phyloP scores from a whole-genome alignment of 192 early-diverging fungal species.

The Glomus cerebriforme region DNA sequence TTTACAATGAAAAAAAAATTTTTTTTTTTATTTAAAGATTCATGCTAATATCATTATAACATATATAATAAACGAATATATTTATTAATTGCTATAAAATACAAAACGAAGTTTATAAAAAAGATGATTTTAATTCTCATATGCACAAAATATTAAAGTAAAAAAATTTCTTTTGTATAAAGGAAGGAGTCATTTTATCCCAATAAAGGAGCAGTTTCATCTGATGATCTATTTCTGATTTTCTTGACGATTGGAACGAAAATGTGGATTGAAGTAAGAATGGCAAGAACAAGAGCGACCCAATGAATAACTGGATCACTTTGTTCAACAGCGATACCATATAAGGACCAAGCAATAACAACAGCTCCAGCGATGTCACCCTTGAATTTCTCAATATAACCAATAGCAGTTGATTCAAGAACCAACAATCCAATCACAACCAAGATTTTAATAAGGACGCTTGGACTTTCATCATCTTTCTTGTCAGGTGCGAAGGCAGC shows the following conservation, averaged over 20 bases:
- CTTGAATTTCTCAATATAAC: slow-evolving; percentile 58
- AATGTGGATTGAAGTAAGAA: slow-evolving; percentile 48
- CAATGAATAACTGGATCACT: slow-evolving; percentile 48
- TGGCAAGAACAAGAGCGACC: slow-evolving; percentile 48
- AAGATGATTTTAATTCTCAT: no score
- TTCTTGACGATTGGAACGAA: slow-evolving; percentile 43
- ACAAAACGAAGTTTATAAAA: no score
- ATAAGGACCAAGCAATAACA: slow-evolving; percentile 60
- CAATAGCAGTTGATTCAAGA: slow-evolving; percentile 57
- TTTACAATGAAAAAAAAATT: no score
- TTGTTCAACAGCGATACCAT: slow-evolving; percentile 53
- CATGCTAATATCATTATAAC: no score
- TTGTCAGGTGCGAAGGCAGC: slow-evolving; percentile 54
- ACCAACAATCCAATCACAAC: slow-evolving; percentile 54
- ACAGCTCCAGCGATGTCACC: slow-evolving; percentile 67
- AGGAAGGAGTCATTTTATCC: slow-evolving; percentile 39
- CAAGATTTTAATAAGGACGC: slow-evolving; percentile 46
- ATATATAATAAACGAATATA: no score
- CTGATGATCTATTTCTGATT: slow-evolving; percentile 34
- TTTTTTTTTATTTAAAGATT: no score
- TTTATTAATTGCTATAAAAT: no score
- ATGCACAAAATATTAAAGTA: no score
- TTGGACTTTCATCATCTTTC: slow-evolving; percentile 43
- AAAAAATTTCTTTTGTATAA: no score
- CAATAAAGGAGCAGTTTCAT: slow-evolving; percentile 54